Evolutionary conservation across 352 stramenopile genomes (phyloP), one percentile per base, ranked within the genome.

Genomic region (Phytophthora pistaciae): DNA sequence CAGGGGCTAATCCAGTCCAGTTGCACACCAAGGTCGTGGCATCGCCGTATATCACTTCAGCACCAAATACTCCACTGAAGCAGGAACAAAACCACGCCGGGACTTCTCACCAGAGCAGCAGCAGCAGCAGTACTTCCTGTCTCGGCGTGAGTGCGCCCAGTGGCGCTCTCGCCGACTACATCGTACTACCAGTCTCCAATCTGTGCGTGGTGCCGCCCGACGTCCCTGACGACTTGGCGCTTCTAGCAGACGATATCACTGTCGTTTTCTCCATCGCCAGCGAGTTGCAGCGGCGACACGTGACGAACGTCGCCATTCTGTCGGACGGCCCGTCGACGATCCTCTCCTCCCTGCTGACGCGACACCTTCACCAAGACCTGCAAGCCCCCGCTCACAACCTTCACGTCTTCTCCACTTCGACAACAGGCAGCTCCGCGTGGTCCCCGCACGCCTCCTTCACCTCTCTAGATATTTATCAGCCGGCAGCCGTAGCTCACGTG

Each of bases 141-240:
- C 20, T 90, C 20, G 82, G 82, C 23, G 56, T 86, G 16, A 82
- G 64, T 60, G 54, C 78, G 5, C 44, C 73, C 23, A 64, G 50
- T 2, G 82, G 82, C 1, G 52, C 82, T 9, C 66, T 90, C 3
- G 70, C 75, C 5, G 72, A 90, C 56, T 83, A 75, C 67, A 68
- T 87, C 20, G 79, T 81, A 25, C 10, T 90, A 9, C 82, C 80
- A 21, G 13, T 77, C 25, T 62, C 65, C 5, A 87, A 75, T 25
- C 52, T 90, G 38, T 65, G 56, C 5, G 64, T 68, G 20, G 57
- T 88, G 2, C 78, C 82, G 18, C 31, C 56, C 8, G 33, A 8
- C 14, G 11, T 90, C 5, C 73, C 82, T 14, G 72, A 88, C 40
- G 79, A 88, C 25, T 21, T 90, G 14, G 73, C 79, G 58, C 68